Percentiles rank a stretch among this genome's conserved stretches.
Evolutionary conservation across 345 rosid species (phyloP).

Genomic region (Passiflora organensis): DNA sequence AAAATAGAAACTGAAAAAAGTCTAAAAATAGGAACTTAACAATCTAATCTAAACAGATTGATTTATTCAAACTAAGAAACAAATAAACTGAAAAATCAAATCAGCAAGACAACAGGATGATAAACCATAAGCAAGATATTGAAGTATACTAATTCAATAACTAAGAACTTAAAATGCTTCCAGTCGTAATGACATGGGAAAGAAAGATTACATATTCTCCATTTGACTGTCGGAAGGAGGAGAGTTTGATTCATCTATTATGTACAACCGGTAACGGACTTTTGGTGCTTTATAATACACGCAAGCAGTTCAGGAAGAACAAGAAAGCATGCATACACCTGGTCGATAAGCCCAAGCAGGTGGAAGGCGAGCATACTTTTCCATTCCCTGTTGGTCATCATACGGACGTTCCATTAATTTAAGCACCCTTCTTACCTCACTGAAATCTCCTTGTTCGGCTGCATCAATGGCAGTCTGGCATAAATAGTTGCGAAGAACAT

Average conservation of each 20-base stretch:
- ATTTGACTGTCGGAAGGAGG: not conserved
- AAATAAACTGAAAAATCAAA: too few relatives aligned
- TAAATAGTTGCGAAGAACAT: slow-evolving; percentile 79
- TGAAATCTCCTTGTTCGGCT: slow-evolving; percentile 82
- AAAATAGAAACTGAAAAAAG: too few relatives aligned
- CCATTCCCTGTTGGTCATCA: slow-evolving; percentile 93
- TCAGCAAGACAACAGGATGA: too few relatives aligned
- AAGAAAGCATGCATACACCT: slow-evolving; percentile 96
- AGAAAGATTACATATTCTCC: slow-evolving; percentile 8
- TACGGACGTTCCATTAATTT: slow-evolving; percentile 74
- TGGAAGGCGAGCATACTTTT: slow-evolving; percentile 88
- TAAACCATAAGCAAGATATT: too few relatives aligned
- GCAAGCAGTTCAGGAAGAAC: slow-evolving; percentile 57
- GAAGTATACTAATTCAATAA: too few relatives aligned
- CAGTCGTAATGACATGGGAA: not conserved
- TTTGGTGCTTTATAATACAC: not conserved
- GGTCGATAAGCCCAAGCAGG: slow-evolving; percentile 99
- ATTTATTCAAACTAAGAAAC: too few relatives aligned
- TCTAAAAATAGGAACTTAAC: too few relatives aligned
- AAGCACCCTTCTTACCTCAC: slow-evolving; percentile 68
- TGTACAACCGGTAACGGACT: slow-evolving; percentile 14
- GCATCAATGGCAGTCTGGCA: slow-evolving; percentile 94
- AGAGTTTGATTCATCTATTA: slow-evolving; percentile 12
- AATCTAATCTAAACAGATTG: too few relatives aligned
- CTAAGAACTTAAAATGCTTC: too few relatives aligned